Evolutionary conservation across 1,284 basidiomycete species (phyloP).

Genomic region (Ustilago xerochloae): DNA sequence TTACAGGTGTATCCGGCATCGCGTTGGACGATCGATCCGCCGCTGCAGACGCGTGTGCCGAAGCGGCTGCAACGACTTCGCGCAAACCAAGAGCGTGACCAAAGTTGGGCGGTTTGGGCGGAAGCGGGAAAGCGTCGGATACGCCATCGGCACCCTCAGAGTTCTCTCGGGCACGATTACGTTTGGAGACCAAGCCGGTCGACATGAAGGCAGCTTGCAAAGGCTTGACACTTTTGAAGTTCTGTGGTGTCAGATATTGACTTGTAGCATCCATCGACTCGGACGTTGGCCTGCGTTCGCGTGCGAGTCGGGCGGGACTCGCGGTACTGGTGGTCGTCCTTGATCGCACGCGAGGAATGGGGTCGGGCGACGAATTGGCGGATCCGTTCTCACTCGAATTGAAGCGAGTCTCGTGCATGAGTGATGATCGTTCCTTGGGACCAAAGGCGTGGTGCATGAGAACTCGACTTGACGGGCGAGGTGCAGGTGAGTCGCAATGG

Average conservation of each 20-base stretch:
- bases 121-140: constrained; percentile 43
- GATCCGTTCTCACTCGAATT: constrained; percentile 43
- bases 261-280: constrained; percentile 25
- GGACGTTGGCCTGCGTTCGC: constrained; percentile 35
- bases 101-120: constrained; percentile 51
- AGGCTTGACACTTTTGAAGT: constrained; percentile 69
- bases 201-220: constrained; percentile 70
- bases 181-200: constrained; percentile 69
- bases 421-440: constrained; percentile 48
- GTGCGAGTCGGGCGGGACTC: constrained; percentile 35
- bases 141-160: constrained; percentile 31
- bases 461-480: constrained; percentile 14
- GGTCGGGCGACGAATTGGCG: constrained; percentile 38
- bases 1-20: constrained; percentile 70
- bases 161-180: constrained; percentile 40
- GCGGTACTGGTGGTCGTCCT: constrained; percentile 29
- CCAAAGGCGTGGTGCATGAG: constrained; percentile 44
- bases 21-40: constrained; percentile 23
- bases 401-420: constrained; percentile 52
- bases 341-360: constrained; percentile 30
- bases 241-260: constrained; percentile 66
- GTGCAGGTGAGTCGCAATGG: constrained; percentile 39
- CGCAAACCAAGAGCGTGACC: constrained; percentile 57
- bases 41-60: constrained; percentile 47
- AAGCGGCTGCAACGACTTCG: constrained; percentile 63